Evolutionary conservation across 2,329 filamentous ascomycete genomes (phyloP).

Genomic region (Pseudocercospora fuligena): DNA sequence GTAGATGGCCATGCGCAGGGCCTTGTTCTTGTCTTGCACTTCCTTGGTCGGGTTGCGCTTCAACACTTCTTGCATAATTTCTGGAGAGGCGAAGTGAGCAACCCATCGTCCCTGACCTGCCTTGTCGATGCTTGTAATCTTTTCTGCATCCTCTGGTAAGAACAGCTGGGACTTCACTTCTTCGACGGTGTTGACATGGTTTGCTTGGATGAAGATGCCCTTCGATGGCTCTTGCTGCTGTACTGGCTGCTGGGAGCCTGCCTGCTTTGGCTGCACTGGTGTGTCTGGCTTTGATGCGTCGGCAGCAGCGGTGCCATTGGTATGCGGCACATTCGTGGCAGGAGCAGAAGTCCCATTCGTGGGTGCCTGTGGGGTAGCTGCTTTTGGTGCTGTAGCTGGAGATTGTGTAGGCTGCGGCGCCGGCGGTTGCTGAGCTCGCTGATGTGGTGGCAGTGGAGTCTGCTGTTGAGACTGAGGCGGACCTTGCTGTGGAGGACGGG

Average conservation of each 20-base stretch:
- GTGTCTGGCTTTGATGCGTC: conserved; percentile 46
- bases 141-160: conserved; percentile 77
- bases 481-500: conserved; percentile 36
- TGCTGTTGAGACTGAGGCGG: conserved; percentile 36
- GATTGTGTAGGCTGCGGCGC: conserved; percentile 30
- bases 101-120: conserved; percentile 82
- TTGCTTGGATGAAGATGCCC: conserved; percentile 81
- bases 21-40: conserved; percentile 66
- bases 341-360: conserved; percentile 37
- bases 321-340: conserved; percentile 44
- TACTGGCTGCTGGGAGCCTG: conserved; percentile 29
- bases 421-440: conserved; percentile 32
- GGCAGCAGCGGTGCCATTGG: conserved; percentile 56
- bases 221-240: conserved; percentile 57
- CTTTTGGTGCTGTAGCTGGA: conserved; percentile 36
- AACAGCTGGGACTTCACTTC: conserved; percentile 78
- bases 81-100: conserved; percentile 77
- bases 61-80: conserved; percentile 82
- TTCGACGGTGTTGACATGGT: conserved; percentile 68
- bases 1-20: conserved; percentile 55
- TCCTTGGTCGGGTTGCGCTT: conserved; percentile 73
- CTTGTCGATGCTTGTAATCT: conserved; percentile 72
- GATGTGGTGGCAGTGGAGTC: conserved; percentile 33
- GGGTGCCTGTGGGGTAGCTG: conserved; percentile 32
- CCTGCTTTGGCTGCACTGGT: conserved; percentile 55